Conservation (phyloP, 2,329 filamentous ascomycete genomes). For the Parafenestella ontariensis region DNA sequence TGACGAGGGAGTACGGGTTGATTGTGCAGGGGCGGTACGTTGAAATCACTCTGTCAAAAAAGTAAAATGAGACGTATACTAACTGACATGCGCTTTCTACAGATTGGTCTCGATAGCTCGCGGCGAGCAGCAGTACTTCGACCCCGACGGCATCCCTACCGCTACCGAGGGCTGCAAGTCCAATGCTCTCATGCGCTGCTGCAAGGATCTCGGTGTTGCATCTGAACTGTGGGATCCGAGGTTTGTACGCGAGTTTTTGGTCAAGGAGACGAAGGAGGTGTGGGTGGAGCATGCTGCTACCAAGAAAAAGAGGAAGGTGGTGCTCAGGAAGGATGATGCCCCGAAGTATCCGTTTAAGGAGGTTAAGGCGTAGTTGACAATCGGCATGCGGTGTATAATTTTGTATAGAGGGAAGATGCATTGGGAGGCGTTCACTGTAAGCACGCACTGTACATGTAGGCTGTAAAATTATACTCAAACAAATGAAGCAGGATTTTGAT, state of each 20-base stretch:
- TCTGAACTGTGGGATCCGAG: slow-evolving; percentile 96
- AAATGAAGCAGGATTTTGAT: neutral
- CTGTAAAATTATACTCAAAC: neutral
- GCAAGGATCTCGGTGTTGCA: slow-evolving; percentile 94
- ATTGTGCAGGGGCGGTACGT: slow-evolving; percentile 84
- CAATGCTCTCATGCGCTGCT: slow-evolving; percentile 96
- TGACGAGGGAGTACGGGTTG: slow-evolving; percentile 92
- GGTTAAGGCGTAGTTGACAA: slow-evolving; percentile 32
- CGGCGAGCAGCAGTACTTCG: slow-evolving; percentile 94
- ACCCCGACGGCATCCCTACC: slow-evolving; percentile 86
- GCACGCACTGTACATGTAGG: neutral
- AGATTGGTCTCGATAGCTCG: slow-evolving; percentile 92
- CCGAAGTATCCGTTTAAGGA: slow-evolving; percentile 70
- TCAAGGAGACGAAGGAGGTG: slow-evolving; percentile 74
- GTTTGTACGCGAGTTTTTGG: slow-evolving; percentile 84
- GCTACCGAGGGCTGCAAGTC: slow-evolving; percentile 97
- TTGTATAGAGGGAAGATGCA: neutral
- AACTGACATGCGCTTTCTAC: neutral
- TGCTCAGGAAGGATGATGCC: slow-evolving; percentile 82
- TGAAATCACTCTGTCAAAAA: neutral
- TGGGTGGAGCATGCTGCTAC: slow-evolving; percentile 88
- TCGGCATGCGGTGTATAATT: neutral
- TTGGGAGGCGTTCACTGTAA: neutral
- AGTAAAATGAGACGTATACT: no score
- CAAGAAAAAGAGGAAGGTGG: slow-evolving; percentile 91